Conservation (phyloP, 495 filamentous ascomycete species). For the Thermothielavioides terrestris region DNA sequence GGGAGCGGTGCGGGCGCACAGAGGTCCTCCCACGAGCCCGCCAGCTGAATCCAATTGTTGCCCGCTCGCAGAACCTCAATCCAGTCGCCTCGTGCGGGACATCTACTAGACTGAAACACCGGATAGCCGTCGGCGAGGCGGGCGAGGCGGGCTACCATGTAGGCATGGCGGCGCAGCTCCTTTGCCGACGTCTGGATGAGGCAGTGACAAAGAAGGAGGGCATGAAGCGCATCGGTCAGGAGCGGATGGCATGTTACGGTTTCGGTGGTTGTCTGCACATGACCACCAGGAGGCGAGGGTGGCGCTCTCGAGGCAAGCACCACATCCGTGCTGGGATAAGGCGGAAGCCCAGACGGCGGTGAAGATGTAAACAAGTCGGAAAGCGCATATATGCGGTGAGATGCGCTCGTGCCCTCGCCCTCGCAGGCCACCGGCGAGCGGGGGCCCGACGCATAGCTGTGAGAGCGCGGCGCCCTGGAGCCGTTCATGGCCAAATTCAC, state of each 20-base stretch:
- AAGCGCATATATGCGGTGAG: conserved; percentile 35
- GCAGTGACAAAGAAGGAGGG: conserved; percentile 60
- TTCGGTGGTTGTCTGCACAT: conserved; percentile 44
- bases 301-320: conserved; percentile 11
- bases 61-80: conserved; percentile 59
- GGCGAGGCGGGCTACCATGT: conserved; percentile 67
- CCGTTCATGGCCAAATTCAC: conserved; percentile 48
- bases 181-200: conserved; percentile 66
- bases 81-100: conserved; percentile 68
- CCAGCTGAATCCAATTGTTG: conserved; percentile 57
- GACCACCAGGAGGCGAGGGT: conserved; percentile 11
- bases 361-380: conserved; percentile 49
- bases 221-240: conserved; percentile 65
- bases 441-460: background rate
- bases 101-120: conserved; percentile 64
- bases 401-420: background rate
- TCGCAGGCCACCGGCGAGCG: conserved; percentile 10
- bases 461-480: conserved; percentile 18
- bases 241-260: conserved; percentile 71
- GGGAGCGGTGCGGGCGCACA: conserved; percentile 59
- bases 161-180: conserved; percentile 64
- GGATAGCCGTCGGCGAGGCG: conserved; percentile 71
- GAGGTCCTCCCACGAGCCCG: conserved; percentile 56
- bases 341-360: conserved; percentile 47
- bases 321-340: conserved; percentile 43